Conservation (phyloP, 2,329 filamentous ascomycete genomes). For the Fusarium sp. region DNA sequence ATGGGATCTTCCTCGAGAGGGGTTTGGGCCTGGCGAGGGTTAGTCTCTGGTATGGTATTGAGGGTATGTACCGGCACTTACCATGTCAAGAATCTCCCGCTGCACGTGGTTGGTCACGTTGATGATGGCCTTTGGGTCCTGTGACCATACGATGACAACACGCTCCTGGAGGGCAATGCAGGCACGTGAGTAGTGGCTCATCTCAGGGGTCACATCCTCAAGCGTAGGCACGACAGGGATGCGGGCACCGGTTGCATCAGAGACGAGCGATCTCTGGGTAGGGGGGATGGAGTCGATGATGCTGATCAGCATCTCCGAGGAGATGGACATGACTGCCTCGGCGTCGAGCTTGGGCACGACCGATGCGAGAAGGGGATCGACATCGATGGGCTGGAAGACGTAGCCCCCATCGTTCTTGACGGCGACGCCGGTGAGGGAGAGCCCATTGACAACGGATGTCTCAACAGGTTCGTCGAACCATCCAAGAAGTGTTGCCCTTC, state of each 20-base stretch:
- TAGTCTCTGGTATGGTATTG: accelerated
- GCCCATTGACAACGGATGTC: conserved; percentile 36
- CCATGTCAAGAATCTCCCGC: conserved; percentile 39
- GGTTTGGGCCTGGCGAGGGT: conserved; percentile 4
- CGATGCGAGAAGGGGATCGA: conserved; percentile 31
- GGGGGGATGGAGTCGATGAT: conserved; percentile 39
- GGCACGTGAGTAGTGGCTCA: conserved; percentile 30
- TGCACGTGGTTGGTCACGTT: conserved; percentile 41
- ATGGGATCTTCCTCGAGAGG: neutral
- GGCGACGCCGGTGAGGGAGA: conserved; percentile 40
- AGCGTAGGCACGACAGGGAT: conserved; percentile 35
- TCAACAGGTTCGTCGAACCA: conserved; percentile 42
- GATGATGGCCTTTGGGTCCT: conserved; percentile 36
- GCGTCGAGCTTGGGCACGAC: conserved; percentile 34
- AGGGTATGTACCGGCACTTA: conserved; percentile 16
- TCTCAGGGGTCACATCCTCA: conserved; percentile 21
- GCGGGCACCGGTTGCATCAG: conserved; percentile 37
- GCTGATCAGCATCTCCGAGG: conserved; percentile 35
- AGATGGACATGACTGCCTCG: conserved; percentile 38
- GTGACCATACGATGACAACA: conserved; percentile 39
- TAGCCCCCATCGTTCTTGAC: conserved; percentile 37
- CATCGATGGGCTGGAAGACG: conserved; percentile 36
- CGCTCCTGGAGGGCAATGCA: conserved; percentile 39
- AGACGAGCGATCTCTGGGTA: conserved; percentile 23
- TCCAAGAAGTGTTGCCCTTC: conserved; percentile 40